A percentile compares a stretch with the other conserved stretches of the same genome.
phyloP scores from a whole-genome alignment of 2,329 filamentous ascomycete species.

The Catunica adiposa region DNA sequence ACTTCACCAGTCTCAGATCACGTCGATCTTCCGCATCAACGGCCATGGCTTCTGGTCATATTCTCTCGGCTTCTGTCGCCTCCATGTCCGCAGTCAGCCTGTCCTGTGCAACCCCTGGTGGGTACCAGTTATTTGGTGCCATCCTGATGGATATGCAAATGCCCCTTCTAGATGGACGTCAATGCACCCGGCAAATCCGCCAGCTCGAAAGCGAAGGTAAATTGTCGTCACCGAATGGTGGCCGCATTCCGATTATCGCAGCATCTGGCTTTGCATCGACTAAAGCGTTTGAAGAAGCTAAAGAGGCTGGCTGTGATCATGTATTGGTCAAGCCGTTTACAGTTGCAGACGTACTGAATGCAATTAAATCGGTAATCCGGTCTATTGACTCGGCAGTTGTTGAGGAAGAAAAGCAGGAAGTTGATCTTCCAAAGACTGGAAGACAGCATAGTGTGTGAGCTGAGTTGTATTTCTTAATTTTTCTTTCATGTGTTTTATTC shows the following conservation, averaged over 20 bases:
- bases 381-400: constrained; percentile 16
- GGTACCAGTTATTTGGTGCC: constrained; percentile 27
- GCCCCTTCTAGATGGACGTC: constrained; percentile 70
- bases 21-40: constrained; percentile 9
- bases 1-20: constrained; percentile 6
- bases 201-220: constrained; percentile 42
- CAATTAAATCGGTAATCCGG: constrained; percentile 36
- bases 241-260: constrained; percentile 45
- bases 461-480: neutral
- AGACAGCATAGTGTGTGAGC: constrained; percentile 4
- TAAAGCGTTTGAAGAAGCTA: constrained; percentile 40
- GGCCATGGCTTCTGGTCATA: constrained; percentile 2
- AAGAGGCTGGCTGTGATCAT: constrained; percentile 39
- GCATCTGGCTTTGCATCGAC: constrained; percentile 51
- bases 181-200: constrained; percentile 53
- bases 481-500: constrained; percentile 5
- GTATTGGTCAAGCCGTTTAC: constrained; percentile 59
- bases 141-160: constrained; percentile 73
- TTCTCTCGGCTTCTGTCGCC: neutral
- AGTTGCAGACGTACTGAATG: constrained; percentile 42
- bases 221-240: constrained; percentile 28
- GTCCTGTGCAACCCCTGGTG: neutral
- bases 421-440: neutral
- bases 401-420: constrained; percentile 2
- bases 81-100: constrained; percentile 25